Base-by-base conservation (phyloP, 139 green algal species). In the Coelastrella sp. region DNA sequence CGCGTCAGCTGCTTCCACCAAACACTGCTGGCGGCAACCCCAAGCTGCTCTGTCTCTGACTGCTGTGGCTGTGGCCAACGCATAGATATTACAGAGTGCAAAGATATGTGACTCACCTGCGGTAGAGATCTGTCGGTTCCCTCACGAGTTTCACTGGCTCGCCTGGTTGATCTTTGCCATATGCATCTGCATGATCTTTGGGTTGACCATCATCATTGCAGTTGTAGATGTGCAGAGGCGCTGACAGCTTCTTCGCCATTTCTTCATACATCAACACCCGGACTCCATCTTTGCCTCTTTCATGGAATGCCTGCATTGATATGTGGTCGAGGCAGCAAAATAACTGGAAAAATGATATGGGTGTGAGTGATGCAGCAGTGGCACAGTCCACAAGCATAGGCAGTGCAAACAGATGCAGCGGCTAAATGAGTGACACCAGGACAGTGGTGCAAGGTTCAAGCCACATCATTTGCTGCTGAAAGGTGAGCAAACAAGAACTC, bases 251-350 rank as follows among this genome's bases (percentile, higher is more conserved):
- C 67, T 82, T 75, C 3, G 82, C 71, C 59, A 87, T 72, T 30
- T 75, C 53, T 32, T 75, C 69, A 57, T 82, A 82, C 69, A 87
- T 79, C 30, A 87, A 48, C 82, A 72, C 71, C 37, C 82, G 82
- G 57, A 87, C 82, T 4, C 67, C 82, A 21, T 87, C 82, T 38
- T 82, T 87, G 82, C 82, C 82, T 27, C 57, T 59, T 53, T 51
- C 64, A 34, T 82, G 69, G 57, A 82, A 82, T 13, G 82, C 71
- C 82, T 87, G 82, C 0, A 57, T 0, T 57, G 40, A 11, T 6
- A 64, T 17, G 53, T 64, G 53, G 53, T 27, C 53, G 19, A n/a
- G n/a, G 53, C 15, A 64, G 27, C 19, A 32, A 21, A 53, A 21
- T 53, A 53, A 11, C 45, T 53, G 11, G 45, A 53, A 11, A 53